Evolutionary conservation across 768 basidiomycete genomes (phyloP), one percentile per base, ranked within the genome.

Genomic region (Aureoboletus auriporus): DNA sequence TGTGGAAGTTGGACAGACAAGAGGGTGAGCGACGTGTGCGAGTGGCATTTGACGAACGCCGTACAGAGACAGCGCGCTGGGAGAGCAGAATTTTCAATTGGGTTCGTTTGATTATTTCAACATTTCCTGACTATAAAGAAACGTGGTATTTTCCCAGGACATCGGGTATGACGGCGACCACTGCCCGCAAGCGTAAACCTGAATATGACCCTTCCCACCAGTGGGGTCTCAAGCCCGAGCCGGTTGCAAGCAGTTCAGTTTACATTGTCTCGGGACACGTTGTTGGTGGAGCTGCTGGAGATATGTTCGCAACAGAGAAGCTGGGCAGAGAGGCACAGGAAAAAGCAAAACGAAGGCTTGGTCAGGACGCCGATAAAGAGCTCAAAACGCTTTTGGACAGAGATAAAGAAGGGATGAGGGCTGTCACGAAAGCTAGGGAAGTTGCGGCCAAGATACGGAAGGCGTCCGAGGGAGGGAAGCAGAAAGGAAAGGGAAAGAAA

Each of bases 1-100:
- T 98, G 96, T 57, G 83, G 83, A 8, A 78, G 82, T 46, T 98
- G 95, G 95, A 90, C 84, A 42, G 95, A 99, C 69, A 91, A 85
- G 55, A 84, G 93, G 27, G 77, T 88, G 58, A 77, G 82, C 63
- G 85, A 89, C 16, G 84, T 89, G 4, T 99, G 96, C 66, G 94
- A 97, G 37, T 99, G 80, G 67, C 96, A 99, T 69, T 66, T 97
- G 35, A 84, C 91, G 52, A 75, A 77, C 20, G 89, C 93, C 0
- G 81, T 98, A 4, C 76, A 90, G 65, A 71, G 82, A 17, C 74
- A 78, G 13, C 75, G 93, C 8, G 84, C 87, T 0, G 79, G 78
- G 0, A 77, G 95, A 40, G 78, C 95, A 1, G 96, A 99, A 67
- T 96, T 97, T 58, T 77, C 89, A 14, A 70, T 73, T 7, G 88